phyloP scores from a whole-genome alignment of 805 yeast genomes.

The Kodamaea hsintzibuensis region DNA sequence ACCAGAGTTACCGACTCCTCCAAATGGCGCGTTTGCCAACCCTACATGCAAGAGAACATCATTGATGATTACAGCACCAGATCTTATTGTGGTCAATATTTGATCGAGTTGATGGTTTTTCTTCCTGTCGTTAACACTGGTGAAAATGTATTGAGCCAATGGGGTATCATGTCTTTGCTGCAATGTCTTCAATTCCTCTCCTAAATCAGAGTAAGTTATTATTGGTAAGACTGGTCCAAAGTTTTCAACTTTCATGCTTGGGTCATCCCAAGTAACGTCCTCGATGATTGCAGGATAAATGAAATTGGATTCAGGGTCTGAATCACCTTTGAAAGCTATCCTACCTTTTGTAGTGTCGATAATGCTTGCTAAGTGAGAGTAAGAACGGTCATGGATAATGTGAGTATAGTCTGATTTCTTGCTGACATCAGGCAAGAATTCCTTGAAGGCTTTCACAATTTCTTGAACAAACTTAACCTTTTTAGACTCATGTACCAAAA shows the following conservation, averaged over 20 bases:
- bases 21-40: constrained; percentile 74
- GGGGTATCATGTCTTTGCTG: constrained; percentile 66
- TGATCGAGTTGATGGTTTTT: constrained; percentile 46
- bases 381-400: constrained; percentile 58
- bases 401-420: constrained; percentile 49
- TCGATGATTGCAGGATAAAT: constrained; percentile 78
- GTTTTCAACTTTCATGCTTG: constrained; percentile 71
- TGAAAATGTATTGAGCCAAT: constrained; percentile 74
- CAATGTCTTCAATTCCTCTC: constrained; percentile 45
- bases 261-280: constrained; percentile 63
- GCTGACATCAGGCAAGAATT: constrained; percentile 44
- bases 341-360: constrained; percentile 55
- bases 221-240: constrained; percentile 89
- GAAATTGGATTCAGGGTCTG: constrained; percentile 42
- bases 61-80: constrained; percentile 72
- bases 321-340: constrained; percentile 48
- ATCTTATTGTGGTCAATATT: constrained; percentile 56
- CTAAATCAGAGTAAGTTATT: constrained; percentile 49
- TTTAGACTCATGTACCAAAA: constrained; percentile 59
- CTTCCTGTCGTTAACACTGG: constrained; percentile 41
- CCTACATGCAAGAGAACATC: constrained; percentile 75
- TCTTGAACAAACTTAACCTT: constrained; percentile 52
- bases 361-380: constrained; percentile 42
- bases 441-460: constrained; percentile 39
- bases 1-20: constrained; percentile 89